Conservation (phyloP, 2,329 filamentous ascomycete species). For the Furcasterigmium furcatum region DNA sequence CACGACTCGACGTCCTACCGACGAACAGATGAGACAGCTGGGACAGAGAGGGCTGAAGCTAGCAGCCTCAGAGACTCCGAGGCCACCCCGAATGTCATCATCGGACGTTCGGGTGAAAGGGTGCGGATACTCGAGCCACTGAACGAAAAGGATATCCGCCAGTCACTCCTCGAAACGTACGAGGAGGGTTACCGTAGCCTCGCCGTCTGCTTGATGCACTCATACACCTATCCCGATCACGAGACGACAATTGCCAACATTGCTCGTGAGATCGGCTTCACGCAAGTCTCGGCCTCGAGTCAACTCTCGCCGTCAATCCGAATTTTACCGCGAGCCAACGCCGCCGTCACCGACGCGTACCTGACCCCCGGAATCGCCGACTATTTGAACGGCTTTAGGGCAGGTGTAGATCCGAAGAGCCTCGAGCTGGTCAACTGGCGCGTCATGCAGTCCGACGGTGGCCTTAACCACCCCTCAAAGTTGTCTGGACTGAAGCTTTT, state of each 20-base stretch:
- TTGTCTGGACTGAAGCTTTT: conserved; percentile 71
- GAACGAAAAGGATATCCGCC: conserved; percentile 47
- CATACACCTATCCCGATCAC: conserved; percentile 61
- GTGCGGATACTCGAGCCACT: conserved; percentile 63
- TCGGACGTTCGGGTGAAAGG: conserved; percentile 65
- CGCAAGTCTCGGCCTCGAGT: conserved; percentile 39
- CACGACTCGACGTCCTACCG: conserved; percentile 74
- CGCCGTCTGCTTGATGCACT: conserved; percentile 67
- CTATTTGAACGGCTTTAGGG: conserved; percentile 31
- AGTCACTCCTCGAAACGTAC: conserved; percentile 51
- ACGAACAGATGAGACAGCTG: conserved; percentile 42
- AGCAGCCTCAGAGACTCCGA: conserved; percentile 38
- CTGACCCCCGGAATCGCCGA: conserved; percentile 33
- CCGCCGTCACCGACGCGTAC: conserved; percentile 39
- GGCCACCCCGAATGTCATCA: conserved; percentile 53
- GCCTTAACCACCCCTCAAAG: conserved; percentile 50
- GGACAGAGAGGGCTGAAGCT: too few relatives aligned
- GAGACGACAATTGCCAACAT: conserved; percentile 31
- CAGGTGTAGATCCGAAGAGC: conserved; percentile 23
- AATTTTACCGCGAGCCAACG: conserved; percentile 37
- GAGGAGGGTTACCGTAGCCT: conserved; percentile 54
- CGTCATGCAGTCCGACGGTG: conserved; percentile 66
- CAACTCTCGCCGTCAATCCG: conserved; percentile 44
- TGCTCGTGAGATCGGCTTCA: conserved; percentile 42
- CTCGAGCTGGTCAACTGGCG: conserved; percentile 71